phyloP scores from a whole-genome alignment of 1,139 yeast genomes.

The Meyerozyma athensensis region DNA sequence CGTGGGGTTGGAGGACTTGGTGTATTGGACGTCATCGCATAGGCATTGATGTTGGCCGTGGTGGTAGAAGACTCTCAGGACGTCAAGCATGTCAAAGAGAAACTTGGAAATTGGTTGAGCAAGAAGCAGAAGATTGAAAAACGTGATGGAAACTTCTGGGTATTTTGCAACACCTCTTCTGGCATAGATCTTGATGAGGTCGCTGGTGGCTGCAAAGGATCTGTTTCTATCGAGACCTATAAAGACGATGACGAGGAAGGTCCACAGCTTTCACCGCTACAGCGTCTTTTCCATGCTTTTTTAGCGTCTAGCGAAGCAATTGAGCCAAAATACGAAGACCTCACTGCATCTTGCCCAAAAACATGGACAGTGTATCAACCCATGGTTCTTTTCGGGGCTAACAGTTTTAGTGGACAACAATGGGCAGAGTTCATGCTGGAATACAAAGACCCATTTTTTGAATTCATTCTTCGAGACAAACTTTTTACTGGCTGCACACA shows the following conservation, averaged over 20 bases:
- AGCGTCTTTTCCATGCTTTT: background rate
- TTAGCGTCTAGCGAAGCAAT: background rate
- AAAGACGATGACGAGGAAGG: background rate
- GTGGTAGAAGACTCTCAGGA: conserved; percentile 11
- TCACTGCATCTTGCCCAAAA: conserved; percentile 26
- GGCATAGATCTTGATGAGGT: background rate
- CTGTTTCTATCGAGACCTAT: background rate
- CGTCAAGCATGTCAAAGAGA: conserved; percentile 23
- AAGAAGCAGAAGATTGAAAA: conserved; percentile 21
- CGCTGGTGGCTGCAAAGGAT: background rate
- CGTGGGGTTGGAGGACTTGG: conserved; percentile 2
- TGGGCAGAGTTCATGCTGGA: conserved; percentile 28
- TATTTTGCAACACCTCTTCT: conserved; percentile 6
- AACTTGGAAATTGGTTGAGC: conserved; percentile 20
- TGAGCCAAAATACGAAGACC: background rate
- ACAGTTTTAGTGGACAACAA: conserved; percentile 31
- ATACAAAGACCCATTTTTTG: conserved; percentile 19
- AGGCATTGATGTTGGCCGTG: conserved; percentile 4
- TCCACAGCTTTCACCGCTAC: background rate
- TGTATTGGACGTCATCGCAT: conserved; percentile 3
- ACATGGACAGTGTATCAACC: conserved; percentile 68
- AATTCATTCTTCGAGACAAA: conserved; percentile 14
- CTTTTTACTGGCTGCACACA: conserved; percentile 41
- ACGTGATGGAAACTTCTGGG: conserved; percentile 8
- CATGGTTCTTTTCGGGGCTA: conserved; percentile 49